Base-by-base conservation (phyloP, 768 basidiomycete species). In the Kwoniella pini region DNA sequence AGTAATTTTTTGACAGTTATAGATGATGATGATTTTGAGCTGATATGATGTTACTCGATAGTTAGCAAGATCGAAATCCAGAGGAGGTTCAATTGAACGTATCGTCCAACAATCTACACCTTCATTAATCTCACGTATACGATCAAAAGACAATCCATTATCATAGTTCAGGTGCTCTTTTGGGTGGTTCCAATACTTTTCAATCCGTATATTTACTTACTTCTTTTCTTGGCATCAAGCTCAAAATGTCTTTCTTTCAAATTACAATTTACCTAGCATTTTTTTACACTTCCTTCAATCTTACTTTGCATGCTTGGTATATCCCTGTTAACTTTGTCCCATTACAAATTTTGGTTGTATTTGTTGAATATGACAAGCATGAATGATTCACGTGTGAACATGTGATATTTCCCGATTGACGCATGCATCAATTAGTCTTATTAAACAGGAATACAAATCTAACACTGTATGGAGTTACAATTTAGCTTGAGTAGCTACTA, bases 401-500 rank as follows among this genome's bases (percentile, higher is more conserved):
- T n/a, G n/a, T n/a, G n/a, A n/a, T n/a, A n/a, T n/a, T n/a, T n/a
- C n/a, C n/a, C n/a, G n/a, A 46, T 46, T 27, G 45, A 12, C 22
- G 24, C 12, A 12, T 13, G 9, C 21, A 27, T 22, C 9, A 30
- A 3, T 11, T 10, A 4, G 15, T 13, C 7, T 28, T 3, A 21
- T 0, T 46, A 28, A 26, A 21, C 17, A 28, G 13, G 31, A 5
- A 31, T 33, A 21, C 31, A 50, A 30, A 5, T 10, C 26, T 19
- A n/a, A 54, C 17, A 9, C 13, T 40, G 24, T 31, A n/a, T n/a
- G n/a, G n/a, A n/a, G n/a, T 31, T 57, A 77, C 58, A 74, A 54
- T 49, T 69, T 75, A 19, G 70, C 64, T n/a, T 59, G 62, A 17
- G 62, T 59, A 22, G 57, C 55, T 45, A 85, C 83, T 24, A 85